Base-by-base conservation (phyloP, 2,329 filamentous ascomycete genomes). In the Xylaria digitata region DNA sequence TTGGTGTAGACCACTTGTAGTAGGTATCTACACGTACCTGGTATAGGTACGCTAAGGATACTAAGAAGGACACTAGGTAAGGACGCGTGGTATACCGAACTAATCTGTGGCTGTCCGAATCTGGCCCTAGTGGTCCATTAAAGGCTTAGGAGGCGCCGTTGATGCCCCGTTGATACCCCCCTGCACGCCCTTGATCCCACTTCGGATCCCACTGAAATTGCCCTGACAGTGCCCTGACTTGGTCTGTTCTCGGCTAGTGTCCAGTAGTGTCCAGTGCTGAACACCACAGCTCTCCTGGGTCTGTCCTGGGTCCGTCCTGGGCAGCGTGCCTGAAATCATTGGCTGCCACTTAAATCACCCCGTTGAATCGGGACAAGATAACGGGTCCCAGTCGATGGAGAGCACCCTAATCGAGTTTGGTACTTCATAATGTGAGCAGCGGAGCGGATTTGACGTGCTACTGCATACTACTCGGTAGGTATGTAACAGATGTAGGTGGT, bases 331-430 rank as follows among this genome's bases (percentile, higher is more conserved):
- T 30, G 17, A 11, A 32, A 55, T 61, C 48, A 68, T 68, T 68
- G 66, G 66, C 57, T 65, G 34, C 54, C 62, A 62, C 57, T 58
- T 62, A 61, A 68, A 62, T 65, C 57, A 61, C 57, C 49, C 58
- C 49, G 30, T 65, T 65, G 53, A 60, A 68, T 68, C 49, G 54
- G 61, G 53, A 68, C 48, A 11, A 45, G 61, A 61, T 59, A 65
- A 53, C 46, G 26, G 56, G 57, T 43, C 19, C 34, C n/a, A 26
- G 49, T 9, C 42, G 17, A 46, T 19, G 46, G 50, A 11, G 23
- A 34, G 62, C 55, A 45, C 48, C 62, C 55, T 40, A 66, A 65
- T 63, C 46, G 42, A 61, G 50, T 15, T 8, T 62, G 48, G 60
- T 30, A 53, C 48, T 49, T 59, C 19, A 40, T 17, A 7, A 43